Conservation (phyloP, 805 yeast genomes). For the Citeromyces matritensis region DNA sequence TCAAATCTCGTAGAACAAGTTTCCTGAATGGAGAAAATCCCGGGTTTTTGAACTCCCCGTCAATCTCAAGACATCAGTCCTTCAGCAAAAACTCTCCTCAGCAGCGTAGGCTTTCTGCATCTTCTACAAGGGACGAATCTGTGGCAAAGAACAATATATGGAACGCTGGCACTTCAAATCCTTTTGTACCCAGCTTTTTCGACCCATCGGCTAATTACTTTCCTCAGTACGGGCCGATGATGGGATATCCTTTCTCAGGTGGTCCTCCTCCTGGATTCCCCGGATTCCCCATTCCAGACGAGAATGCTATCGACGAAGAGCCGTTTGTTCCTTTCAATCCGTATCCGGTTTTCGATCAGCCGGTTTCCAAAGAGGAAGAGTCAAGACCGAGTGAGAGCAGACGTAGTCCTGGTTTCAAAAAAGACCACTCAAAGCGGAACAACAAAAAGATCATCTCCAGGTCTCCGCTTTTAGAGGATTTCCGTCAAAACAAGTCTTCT, state of each 20-base stretch:
- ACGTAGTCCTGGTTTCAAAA: not conserved
- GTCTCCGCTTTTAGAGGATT: slow-evolving; percentile 74
- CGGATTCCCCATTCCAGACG: slow-evolving; percentile 4
- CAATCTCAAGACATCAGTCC: slow-evolving; percentile 27
- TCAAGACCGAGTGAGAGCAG: not conserved
- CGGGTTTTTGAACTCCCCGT: slow-evolving; percentile 2
- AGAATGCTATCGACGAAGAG: not conserved
- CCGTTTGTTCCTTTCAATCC: not conserved
- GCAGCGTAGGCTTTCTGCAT: slow-evolving; percentile 12
- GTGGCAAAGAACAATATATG: slow-evolving; percentile 3
- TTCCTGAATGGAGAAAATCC: slow-evolving; percentile 18
- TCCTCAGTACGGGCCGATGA: not conserved
- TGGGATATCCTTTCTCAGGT: slow-evolving; percentile 5
- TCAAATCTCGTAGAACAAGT: slow-evolving; percentile 37
- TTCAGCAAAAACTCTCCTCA: slow-evolving; percentile 31
- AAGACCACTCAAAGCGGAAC: slow-evolving; percentile 1
- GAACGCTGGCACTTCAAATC: slow-evolving; percentile 41
- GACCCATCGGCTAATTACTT: slow-evolving; percentile 23
- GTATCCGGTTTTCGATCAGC: not conserved
- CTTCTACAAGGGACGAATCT: slow-evolving; percentile 7
- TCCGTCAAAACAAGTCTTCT: slow-evolving; percentile 45
- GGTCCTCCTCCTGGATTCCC: slow-evolving; percentile 8
- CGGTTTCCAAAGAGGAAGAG: not conserved
- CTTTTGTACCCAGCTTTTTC: slow-evolving; percentile 46
- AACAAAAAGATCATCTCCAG: slow-evolving; percentile 36